These are phyloP conservation scores for Neonectria faginata DNA, from an alignment of 2,329 filamentous ascomycete species.

Conservation along the genomic window DNA sequence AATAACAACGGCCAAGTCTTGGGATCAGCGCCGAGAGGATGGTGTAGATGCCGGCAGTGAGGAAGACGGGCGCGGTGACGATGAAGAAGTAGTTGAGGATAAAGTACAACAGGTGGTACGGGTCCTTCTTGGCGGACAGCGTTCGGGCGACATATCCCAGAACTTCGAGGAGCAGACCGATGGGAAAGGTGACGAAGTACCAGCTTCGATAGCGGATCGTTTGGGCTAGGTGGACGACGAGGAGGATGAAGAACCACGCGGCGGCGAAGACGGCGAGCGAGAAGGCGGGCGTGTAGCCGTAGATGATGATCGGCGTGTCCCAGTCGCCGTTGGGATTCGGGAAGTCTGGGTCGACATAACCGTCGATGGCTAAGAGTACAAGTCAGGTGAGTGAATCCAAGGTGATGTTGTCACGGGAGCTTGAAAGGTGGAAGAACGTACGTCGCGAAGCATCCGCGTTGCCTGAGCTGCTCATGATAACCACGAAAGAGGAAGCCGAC, in stretches of 20 bases:
- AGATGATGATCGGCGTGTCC: constrained; percentile 63
- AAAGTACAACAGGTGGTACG: constrained; percentile 67
- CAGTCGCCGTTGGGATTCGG: constrained; percentile 59
- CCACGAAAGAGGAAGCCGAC: not conserved
- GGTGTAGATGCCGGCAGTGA: constrained; percentile 68
- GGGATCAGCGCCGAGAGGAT: constrained; percentile 63
- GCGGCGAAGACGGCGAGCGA: constrained; percentile 57
- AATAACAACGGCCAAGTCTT: constrained; percentile 56
- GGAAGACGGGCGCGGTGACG: constrained; percentile 69
- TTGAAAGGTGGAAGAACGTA: constrained; percentile 10
- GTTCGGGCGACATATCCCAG: constrained; percentile 62
- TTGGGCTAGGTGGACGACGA: constrained; percentile 53
- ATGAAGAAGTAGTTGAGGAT: constrained; percentile 72
- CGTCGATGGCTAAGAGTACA: constrained; percentile 31
- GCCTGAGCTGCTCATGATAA: constrained; percentile 3
- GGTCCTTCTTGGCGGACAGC: constrained; percentile 61
- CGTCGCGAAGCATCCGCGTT: constrained; percentile 18
- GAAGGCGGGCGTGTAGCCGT: constrained; percentile 62
- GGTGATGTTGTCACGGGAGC: not conserved
- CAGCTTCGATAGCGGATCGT: constrained; percentile 54
- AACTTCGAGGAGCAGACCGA: constrained; percentile 61
- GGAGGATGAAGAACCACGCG: constrained; percentile 57
- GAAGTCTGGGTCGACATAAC: constrained; percentile 65
- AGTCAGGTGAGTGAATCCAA: constrained; percentile 7
- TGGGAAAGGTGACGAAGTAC: constrained; percentile 60